phyloP scores from a whole-genome alignment of 2,329 filamentous ascomycete genomes.

The Allantophomopsis cytisporea region DNA sequence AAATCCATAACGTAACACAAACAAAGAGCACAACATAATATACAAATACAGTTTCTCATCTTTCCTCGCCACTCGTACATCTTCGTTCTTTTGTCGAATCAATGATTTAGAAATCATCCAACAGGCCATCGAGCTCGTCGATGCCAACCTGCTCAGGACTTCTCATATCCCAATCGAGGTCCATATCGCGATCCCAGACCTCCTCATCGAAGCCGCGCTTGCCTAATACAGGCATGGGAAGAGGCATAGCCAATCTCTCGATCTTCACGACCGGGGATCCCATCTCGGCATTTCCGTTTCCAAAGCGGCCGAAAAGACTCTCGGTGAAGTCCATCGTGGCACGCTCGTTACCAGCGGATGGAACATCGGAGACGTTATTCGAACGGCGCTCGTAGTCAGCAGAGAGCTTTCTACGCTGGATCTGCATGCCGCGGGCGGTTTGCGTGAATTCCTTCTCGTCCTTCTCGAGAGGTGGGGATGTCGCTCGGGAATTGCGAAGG shows the following conservation, averaged over 20 bases:
- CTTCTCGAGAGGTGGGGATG: conserved; percentile 79
- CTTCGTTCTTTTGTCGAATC: neutral
- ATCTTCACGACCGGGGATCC: conserved; percentile 43
- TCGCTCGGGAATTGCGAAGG: conserved; percentile 53
- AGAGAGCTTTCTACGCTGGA: conserved; percentile 39
- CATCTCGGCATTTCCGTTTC: conserved; percentile 21
- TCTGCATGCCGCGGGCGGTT: conserved; percentile 72
- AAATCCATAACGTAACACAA: too few species aligned
- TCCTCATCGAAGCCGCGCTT: conserved; percentile 32
- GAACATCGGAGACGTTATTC: conserved; percentile 31
- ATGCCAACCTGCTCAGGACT: conserved; percentile 84
- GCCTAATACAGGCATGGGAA: conserved; percentile 16
- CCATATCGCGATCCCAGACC: conserved; percentile 17
- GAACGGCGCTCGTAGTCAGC: neutral
- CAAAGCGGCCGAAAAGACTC: conserved; percentile 13
- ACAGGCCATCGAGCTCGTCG: conserved; percentile 80
- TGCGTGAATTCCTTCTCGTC: conserved; percentile 96
- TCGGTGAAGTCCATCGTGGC: conserved; percentile 12
- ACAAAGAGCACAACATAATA: too few species aligned
- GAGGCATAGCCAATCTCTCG: conserved; percentile 13
- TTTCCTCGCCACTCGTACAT: too few species aligned
- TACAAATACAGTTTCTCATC: too few species aligned
- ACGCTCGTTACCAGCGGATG: conserved; percentile 13
- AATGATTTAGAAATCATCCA: conserved; percentile 44
- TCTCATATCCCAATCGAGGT: conserved; percentile 45